Percentiles rank a stretch among this genome's conserved stretches.
phyloP scores from a whole-genome alignment of 2,329 filamentous ascomycete species.

The Elsinoe arachidis region DNA sequence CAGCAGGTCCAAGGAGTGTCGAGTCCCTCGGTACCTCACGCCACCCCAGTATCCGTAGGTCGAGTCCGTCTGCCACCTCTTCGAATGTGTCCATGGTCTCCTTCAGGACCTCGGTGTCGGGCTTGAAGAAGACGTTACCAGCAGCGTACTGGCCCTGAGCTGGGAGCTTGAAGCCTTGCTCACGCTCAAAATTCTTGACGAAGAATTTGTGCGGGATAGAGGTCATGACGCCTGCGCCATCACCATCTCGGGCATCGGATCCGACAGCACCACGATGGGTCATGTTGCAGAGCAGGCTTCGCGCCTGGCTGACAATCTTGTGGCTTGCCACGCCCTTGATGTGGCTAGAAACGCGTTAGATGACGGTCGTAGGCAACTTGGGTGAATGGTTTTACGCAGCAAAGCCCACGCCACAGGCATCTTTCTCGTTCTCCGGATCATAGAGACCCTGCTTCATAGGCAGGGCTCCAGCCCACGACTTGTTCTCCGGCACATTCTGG shows the following conservation, averaged over 20 bases:
- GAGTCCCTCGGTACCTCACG: slow-evolving; percentile 92
- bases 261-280: slow-evolving; percentile 97
- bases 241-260: slow-evolving; percentile 94
- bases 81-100: slow-evolving; percentile 90
- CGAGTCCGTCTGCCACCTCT: slow-evolving; percentile 80
- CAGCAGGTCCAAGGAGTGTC: slow-evolving; percentile 82
- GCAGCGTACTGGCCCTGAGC: slow-evolving; percentile 89
- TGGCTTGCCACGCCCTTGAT: slow-evolving; percentile 97
- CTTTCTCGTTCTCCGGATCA: slow-evolving; percentile 91
- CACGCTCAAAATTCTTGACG: slow-evolving; percentile 92
- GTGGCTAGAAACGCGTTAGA: slow-evolving; percentile 51
- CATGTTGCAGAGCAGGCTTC: slow-evolving; percentile 98
- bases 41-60: slow-evolving; percentile 88
- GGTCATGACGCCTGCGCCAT: slow-evolving; percentile 98
- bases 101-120: slow-evolving; percentile 78
- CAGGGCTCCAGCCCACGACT: slow-evolving; percentile 89
- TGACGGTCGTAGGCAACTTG: slow-evolving; percentile 4
- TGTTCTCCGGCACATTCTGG: slow-evolving; percentile 66
- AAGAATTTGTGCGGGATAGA: slow-evolving; percentile 98
- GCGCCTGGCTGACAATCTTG: slow-evolving; percentile 97
- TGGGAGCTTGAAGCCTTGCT: slow-evolving; percentile 80
- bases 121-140: slow-evolving; percentile 98
- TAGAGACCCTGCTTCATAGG: slow-evolving; percentile 98
- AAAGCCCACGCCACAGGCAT: slow-evolving; percentile 99
- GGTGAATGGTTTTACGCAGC: slow-evolving; percentile 62